Evolutionary conservation across 257 asterid genomes (phyloP).

Genomic region (Penstemon newberryi): DNA sequence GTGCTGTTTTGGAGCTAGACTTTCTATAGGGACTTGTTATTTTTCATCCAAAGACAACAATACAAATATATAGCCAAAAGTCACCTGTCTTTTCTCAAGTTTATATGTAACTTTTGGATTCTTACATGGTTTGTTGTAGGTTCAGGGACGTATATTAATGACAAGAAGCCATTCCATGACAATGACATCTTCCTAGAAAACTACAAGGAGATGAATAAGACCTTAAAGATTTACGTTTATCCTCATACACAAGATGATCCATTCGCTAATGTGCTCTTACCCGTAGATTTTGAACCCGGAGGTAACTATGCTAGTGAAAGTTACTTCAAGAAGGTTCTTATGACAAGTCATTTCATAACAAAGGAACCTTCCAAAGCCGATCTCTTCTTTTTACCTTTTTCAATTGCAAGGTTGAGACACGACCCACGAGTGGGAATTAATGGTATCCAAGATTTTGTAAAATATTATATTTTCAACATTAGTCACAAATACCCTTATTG

Average conservation of each 20-base stretch:
- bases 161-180: slow-evolving; percentile 58
- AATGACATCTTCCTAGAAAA: slow-evolving; percentile 52
- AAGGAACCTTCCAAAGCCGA: slow-evolving; percentile 60
- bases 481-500: slow-evolving; percentile 64
- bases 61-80: neutral
- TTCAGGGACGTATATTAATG: slow-evolving; percentile 39
- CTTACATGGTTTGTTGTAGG: slow-evolving; percentile 32
- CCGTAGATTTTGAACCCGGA: slow-evolving; percentile 62
- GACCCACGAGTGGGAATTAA: slow-evolving; percentile 66
- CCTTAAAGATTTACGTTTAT: slow-evolving; percentile 64
- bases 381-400: slow-evolving; percentile 79
- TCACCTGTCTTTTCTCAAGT: slow-evolving; percentile 15
- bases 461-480: slow-evolving; percentile 55
- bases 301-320: slow-evolving; percentile 97
- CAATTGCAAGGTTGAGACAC: slow-evolving; percentile 78
- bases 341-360: slow-evolving; percentile 70
- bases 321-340: slow-evolving; percentile 78
- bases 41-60: slow-evolving; percentile 4
- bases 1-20: neutral
- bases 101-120: slow-evolving; percentile 24
- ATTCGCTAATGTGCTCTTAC: slow-evolving; percentile 67
- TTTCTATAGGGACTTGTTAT: neutral
- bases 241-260: slow-evolving; percentile 66
- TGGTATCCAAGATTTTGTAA: slow-evolving; percentile 67
- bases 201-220: slow-evolving; percentile 73